Base-by-base conservation (phyloP, 305 asterid species). In the Fraxinus paxiana region DNA sequence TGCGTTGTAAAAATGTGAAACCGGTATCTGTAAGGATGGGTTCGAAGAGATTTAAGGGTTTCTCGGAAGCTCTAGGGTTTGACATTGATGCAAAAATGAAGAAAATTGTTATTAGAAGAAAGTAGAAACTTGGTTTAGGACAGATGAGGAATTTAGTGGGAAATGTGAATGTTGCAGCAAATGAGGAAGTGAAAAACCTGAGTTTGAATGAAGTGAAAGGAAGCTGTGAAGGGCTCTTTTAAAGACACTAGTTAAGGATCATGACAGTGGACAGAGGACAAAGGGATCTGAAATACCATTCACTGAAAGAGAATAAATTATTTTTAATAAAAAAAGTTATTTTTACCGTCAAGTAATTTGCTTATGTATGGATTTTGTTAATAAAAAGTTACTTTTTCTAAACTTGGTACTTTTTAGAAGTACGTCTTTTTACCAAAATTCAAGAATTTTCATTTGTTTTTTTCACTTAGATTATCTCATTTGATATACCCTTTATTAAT, bases 21-120 rank as follows among this genome's bases (percentile, higher is more conserved):
- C 97, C 97, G 1, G 94, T 88, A 81, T 91, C 90, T n/a, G 97
- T 93, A 18, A 89, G 93, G 80, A 92, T 95, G 1, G 97, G 98
- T 87, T 93, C 98, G 18, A 91, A 93, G 87, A 92, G 91, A 0
- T 91, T 56, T 79, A 87, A 89, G 84, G 95, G 90, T 72, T 90
- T 79, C 10, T 73, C 78, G 0, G 90, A 77, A 79, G 88, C 74
- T 77, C 86, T 87, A 9, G 88, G 82, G 79, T 85, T 79, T 38
- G 97, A 85, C 92, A 88, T 90, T 69, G 77, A 73, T 7, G 75
- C 10, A 22, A 41, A 22, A 9, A 77, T 59, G 63, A 46, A 43
- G 65, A 63, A 74, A 20, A 56, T 15, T 80, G 33, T 70, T 30
- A 9, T 43, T 20, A 28, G 82, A 48, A 79, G 10, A 35, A 30